Percentiles rank a stretch among this genome's conserved stretches.
Evolutionary conservation across 1,284 basidiomycete genomes (phyloP).

Genomic region (Exobasidium cylindrosporum): DNA sequence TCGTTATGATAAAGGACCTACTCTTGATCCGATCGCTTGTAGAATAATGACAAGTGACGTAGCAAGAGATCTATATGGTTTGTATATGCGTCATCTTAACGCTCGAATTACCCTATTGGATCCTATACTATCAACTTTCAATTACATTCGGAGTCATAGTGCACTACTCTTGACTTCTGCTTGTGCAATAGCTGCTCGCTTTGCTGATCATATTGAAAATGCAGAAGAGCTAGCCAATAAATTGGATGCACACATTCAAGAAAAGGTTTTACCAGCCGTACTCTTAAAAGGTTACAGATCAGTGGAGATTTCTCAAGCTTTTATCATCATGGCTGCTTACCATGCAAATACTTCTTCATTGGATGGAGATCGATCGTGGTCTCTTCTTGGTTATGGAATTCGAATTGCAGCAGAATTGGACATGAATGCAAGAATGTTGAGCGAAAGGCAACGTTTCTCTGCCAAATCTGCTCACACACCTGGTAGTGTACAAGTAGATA

Average conservation of each 20-base stretch:
- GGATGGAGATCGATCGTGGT: constrained; percentile 32
- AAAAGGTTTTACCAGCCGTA: constrained; percentile 3
- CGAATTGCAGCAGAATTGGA: constrained; percentile 38
- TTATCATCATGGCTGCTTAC: constrained; percentile 14
- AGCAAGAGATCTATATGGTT: constrained; percentile 24
- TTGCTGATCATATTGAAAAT: neutral
- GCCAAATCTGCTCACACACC: neutral
- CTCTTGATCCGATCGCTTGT: constrained; percentile 30
- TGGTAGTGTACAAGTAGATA: constrained; percentile 6
- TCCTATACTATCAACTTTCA: constrained; percentile 33
- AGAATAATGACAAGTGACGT: constrained; percentile 25
- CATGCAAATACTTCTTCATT: constrained; percentile 4
- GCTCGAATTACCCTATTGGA: constrained; percentile 36
- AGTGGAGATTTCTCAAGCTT: constrained; percentile 13
- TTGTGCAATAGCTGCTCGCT: constrained; percentile 12
- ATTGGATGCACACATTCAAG: constrained; percentile 7
- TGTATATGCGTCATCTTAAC: constrained; percentile 35
- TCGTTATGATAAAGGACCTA: constrained; percentile 9
- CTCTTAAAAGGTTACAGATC: constrained; percentile 12
- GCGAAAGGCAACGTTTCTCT: neutral
- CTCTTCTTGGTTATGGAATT: constrained; percentile 32
- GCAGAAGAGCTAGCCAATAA: constrained; percentile 4
- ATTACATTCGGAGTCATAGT: constrained; percentile 28
- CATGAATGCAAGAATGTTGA: constrained; percentile 28
- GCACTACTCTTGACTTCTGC: constrained; percentile 24